Conservation (phyloP, 176 grass and related monocot species). For the Luzula sylvatica region DNA sequence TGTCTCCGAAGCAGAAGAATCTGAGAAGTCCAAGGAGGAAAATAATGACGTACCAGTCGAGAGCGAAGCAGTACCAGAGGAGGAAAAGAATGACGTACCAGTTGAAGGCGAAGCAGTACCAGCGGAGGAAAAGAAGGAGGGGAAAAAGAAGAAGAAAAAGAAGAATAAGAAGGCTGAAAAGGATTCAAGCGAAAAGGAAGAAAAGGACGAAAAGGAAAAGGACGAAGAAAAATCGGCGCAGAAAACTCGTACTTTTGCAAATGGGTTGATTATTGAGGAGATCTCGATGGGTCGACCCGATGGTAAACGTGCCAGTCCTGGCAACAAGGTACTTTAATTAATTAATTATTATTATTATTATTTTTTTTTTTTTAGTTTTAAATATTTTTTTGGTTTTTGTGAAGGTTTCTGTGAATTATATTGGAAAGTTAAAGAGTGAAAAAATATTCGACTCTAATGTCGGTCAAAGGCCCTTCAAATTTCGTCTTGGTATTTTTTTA, state of each 20-base stretch:
- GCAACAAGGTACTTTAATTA: conserved; percentile 45
- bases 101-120: not conserved
- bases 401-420: conserved; percentile 75
- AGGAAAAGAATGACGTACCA: no score
- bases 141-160: conserved; percentile 47
- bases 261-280: conserved; percentile 67
- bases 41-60: no score
- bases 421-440: conserved; percentile 84
- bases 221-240: conserved; percentile 23
- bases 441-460: conserved; percentile 80
- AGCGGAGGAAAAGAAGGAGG: not conserved
- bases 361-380: no score
- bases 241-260: conserved; percentile 64
- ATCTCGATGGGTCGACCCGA: conserved; percentile 62
- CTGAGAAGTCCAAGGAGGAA: no score
- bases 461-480: conserved; percentile 55
- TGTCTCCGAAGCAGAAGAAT: no score
- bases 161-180: conserved; percentile 32
- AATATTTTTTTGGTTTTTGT: not conserved
- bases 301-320: conserved; percentile 60
- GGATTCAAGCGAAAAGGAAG: conserved; percentile 9
- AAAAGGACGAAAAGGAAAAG: conserved; percentile 17
- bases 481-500: conserved; percentile 62
- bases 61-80: no score
- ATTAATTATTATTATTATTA: not conserved